phyloP scores from a whole-genome alignment of 371 early-diverging fungal species.

The Lichtheimia ornata region DNA sequence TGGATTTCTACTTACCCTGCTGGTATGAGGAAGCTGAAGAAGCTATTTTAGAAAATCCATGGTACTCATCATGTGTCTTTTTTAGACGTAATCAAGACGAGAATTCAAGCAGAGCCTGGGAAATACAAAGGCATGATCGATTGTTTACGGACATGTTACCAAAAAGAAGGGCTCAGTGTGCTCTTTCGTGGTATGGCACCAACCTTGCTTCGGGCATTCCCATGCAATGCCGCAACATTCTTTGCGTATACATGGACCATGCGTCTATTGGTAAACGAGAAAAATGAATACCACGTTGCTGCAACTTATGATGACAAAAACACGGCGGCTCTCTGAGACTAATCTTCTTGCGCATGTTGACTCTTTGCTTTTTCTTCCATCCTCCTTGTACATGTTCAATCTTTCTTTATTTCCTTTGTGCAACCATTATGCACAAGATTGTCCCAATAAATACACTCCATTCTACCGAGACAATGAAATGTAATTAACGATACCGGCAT shows the following conservation, averaged over 20 bases:
- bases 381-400: not conserved
- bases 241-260: constrained; percentile 62
- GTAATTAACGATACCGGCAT: too few species aligned
- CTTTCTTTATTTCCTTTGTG: too few species aligned
- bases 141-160: constrained; percentile 53
- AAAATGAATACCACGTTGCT: not conserved
- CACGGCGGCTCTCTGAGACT: not conserved
- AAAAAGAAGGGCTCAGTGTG: constrained; percentile 62
- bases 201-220: constrained; percentile 79
- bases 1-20: constrained; percentile 82
- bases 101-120: constrained; percentile 66
- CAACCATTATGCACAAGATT: too few species aligned
- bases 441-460: too few species aligned
- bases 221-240: constrained; percentile 86
- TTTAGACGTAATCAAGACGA: constrained; percentile 80
- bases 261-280: constrained; percentile 23
- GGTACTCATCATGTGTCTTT: not conserved
- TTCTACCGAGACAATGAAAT: too few species aligned
- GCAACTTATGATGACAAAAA: not conserved
- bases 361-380: not conserved
- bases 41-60: not conserved
- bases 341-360: not conserved
- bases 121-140: constrained; percentile 58
- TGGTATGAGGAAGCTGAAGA: constrained; percentile 30
- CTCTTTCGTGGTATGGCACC: constrained; percentile 77